Percentiles rank a stretch among this genome's conserved stretches.
These are phyloP conservation scores for Phylloporus sp. DNA, from an alignment of 768 basidiomycete genomes.

Conservation along the genomic window DNA sequence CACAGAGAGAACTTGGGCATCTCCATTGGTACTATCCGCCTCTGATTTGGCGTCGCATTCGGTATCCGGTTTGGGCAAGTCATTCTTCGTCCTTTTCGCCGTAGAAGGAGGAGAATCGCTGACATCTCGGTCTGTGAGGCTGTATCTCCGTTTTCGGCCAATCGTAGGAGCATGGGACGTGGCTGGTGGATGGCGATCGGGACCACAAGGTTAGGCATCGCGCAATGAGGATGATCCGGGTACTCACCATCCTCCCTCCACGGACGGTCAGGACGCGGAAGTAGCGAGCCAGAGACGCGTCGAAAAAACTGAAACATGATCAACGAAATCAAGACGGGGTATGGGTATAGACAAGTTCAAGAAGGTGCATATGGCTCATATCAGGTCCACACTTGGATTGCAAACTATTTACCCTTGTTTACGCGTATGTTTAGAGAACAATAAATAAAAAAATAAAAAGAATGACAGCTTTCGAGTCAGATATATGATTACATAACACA, in stretches of 20 bases:
- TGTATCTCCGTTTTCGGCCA: constrained; percentile 63
- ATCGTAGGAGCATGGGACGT: constrained; percentile 72
- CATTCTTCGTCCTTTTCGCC: constrained; percentile 34
- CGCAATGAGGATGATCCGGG: constrained; percentile 12
- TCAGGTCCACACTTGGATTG: not conserved
- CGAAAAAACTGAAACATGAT: constrained; percentile 65
- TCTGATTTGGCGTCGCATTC: constrained; percentile 24
- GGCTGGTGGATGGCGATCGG: constrained; percentile 37
- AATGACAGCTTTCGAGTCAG: not conserved
- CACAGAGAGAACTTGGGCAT: constrained; percentile 18
- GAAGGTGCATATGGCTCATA: not conserved
- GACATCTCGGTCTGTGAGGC: constrained; percentile 40
- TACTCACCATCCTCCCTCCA: constrained; percentile 74
- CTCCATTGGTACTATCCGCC: constrained; percentile 7
- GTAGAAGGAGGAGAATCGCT: constrained; percentile 28
- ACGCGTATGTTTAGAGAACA: not conserved
- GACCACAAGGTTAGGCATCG: constrained; percentile 6
- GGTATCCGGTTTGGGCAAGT: constrained; percentile 24
- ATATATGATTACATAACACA: not conserved
- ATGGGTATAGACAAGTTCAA: not conserved
- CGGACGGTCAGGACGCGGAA: constrained; percentile 68
- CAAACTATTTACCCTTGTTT: constrained; percentile 28
- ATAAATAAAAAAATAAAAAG: not conserved
- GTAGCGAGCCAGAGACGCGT: constrained; percentile 65
- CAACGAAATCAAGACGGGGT: not conserved